Conservation (phyloP, 2,329 filamentous ascomycete genomes). For the Gnomoniopsis smithogilvyi region DNA sequence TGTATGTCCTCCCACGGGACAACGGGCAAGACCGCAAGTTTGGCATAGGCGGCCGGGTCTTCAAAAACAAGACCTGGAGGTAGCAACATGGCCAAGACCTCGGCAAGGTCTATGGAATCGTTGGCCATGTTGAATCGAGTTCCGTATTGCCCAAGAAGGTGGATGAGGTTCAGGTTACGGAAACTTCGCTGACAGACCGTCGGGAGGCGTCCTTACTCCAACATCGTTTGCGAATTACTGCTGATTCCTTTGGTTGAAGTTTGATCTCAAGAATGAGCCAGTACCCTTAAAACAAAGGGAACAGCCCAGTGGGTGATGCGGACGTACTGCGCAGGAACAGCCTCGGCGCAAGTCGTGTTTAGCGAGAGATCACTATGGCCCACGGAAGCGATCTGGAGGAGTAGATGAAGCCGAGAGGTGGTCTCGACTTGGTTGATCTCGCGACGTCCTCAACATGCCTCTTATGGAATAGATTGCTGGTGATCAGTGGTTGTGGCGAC, state of each 20-base stretch:
- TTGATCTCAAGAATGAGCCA: background rate
- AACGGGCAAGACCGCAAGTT: constrained; percentile 49
- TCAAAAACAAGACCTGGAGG: constrained; percentile 58
- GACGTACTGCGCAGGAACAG: background rate
- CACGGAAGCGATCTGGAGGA: background rate
- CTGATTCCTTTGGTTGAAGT: background rate
- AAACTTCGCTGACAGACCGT: constrained; percentile 8
- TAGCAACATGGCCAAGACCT: constrained; percentile 41
- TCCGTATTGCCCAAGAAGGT: background rate
- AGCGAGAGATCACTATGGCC: background rate
- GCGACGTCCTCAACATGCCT: constrained; percentile 14
- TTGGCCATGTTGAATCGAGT: constrained; percentile 10
- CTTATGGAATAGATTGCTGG: background rate
- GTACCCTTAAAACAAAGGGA: background rate
- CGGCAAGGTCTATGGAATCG: constrained; percentile 3
- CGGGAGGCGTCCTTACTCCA: background rate
- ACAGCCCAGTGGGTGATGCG: background rate
- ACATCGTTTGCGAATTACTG: constrained; percentile 12
- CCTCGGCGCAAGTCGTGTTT: background rate
- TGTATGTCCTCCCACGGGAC: constrained; percentile 51
- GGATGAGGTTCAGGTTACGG: background rate
- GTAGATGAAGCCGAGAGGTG: background rate
- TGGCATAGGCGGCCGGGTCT: constrained; percentile 47
- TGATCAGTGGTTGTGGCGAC: background rate
- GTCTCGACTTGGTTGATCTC: constrained; percentile 1